Percentiles rank a stretch among this genome's conserved stretches.
Conservation (phyloP, 2,329 filamentous ascomycete species). For the Pseudopithomyces chartarum region DNA sequence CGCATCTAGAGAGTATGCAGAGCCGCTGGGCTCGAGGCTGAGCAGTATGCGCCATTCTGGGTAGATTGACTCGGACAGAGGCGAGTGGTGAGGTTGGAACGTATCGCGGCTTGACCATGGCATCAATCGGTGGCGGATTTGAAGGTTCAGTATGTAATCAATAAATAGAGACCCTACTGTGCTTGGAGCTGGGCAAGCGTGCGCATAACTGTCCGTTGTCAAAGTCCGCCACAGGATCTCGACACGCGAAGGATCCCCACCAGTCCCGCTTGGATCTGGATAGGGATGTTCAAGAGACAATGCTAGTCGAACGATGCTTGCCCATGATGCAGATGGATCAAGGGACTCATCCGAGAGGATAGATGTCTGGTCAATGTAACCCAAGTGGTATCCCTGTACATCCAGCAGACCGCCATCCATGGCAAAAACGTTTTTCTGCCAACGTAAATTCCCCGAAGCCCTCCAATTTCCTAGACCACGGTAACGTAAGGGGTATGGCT, state of each 20-base stretch:
- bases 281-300: conserved; percentile 24
- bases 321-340: conserved; percentile 25
- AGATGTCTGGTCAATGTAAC: conserved; percentile 18
- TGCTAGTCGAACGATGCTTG: conserved; percentile 26
- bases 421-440: conserved; percentile 14
- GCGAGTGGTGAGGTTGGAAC: conserved; percentile 33
- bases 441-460: conserved; percentile 18
- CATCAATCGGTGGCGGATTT: conserved; percentile 30
- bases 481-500: conserved; percentile 31
- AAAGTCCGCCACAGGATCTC: conserved; percentile 31
- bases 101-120: conserved; percentile 31
- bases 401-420: conserved; percentile 24
- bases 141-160: conserved; percentile 34
- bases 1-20: conserved; percentile 17
- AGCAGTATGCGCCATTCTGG: conserved; percentile 34
- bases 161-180: conserved; percentile 26
- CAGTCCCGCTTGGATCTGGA: conserved; percentile 10
- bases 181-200: conserved; percentile 23
- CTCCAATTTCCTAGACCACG: conserved; percentile 21
- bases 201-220: conserved; percentile 29
- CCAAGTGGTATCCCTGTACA: conserved; percentile 26
- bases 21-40: conserved; percentile 21
- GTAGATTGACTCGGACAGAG: conserved; percentile 28
- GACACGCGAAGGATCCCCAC: conserved; percentile 18
- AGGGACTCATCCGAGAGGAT: conserved; percentile 20